phyloP scores from a whole-genome alignment of 305 asterid genomes.

The Plantago coronopus region DNA sequence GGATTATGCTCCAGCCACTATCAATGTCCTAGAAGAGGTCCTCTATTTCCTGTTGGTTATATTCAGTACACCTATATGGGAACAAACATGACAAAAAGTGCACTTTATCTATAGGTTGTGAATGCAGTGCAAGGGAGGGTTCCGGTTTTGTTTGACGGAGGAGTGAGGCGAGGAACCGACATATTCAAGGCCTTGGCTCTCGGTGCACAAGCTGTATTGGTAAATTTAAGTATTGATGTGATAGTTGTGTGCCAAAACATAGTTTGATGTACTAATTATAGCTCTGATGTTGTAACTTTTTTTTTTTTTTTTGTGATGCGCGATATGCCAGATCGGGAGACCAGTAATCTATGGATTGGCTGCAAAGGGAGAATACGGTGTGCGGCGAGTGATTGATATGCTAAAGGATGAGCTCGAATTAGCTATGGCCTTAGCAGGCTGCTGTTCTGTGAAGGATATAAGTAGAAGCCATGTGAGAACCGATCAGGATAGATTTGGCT shows the following conservation, averaged over 20 bases:
- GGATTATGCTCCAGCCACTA: slow-evolving; percentile 55
- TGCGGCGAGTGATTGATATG: slow-evolving; percentile 45
- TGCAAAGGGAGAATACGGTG: slow-evolving; percentile 50
- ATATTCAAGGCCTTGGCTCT: slow-evolving; percentile 77
- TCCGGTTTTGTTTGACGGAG: slow-evolving; percentile 60
- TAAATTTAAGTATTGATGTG: slow-evolving; percentile 15
- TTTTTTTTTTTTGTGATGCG: background rate
- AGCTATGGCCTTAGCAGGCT: slow-evolving; percentile 62
- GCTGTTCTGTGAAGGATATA: slow-evolving; percentile 45
- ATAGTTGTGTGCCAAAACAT: background rate
- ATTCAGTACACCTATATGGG: no score
- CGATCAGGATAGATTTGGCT: slow-evolving; percentile 24
- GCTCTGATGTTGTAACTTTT: background rate
- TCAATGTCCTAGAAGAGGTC: slow-evolving; percentile 66
- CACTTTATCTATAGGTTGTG: slow-evolving; percentile 42
- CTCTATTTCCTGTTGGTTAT: background rate
- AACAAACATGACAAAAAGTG: background rate
- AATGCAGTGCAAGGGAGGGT: slow-evolving; percentile 57
- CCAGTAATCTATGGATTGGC: slow-evolving; percentile 56
- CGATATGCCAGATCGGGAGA: slow-evolving; percentile 46
- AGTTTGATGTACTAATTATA: background rate
- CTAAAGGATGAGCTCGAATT: slow-evolving; percentile 58
- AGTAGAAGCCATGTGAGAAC: slow-evolving; percentile 46
- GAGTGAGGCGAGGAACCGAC: slow-evolving; percentile 68
- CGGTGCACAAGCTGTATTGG: slow-evolving; percentile 64